phyloP scores from a whole-genome alignment of 306 rosid genomes.

The Quillaja saponaria region DNA sequence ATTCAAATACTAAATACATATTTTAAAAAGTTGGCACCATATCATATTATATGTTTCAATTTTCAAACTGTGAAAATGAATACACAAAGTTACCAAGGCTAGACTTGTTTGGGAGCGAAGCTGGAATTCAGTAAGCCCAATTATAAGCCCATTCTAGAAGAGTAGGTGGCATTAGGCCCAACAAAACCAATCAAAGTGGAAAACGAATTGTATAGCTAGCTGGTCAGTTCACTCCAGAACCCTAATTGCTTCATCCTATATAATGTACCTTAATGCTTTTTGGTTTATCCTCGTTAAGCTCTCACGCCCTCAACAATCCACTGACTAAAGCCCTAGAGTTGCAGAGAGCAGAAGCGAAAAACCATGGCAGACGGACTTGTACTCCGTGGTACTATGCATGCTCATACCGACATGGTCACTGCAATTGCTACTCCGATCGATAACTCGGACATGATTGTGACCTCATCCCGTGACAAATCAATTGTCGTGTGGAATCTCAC shows the following conservation, averaged over 20 bases:
- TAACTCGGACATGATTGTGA: slow-evolving; percentile 83
- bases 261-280: neutral
- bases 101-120: too few relatives aligned
- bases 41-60: too few relatives aligned
- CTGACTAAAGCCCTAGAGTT: slow-evolving; percentile 33
- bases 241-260: slow-evolving; percentile 25
- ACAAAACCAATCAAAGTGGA: too few relatives aligned
- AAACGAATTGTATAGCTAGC: too few relatives aligned
- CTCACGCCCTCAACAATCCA: neutral
- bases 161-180: too few relatives aligned
- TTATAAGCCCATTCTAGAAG: too few relatives aligned
- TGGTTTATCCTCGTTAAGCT: too few relatives aligned
- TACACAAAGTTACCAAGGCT: too few relatives aligned
- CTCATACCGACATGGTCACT: slow-evolving; percentile 90
- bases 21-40: too few relatives aligned
- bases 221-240: slow-evolving; percentile 9
- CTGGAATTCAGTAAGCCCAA: too few relatives aligned
- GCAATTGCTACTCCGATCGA: slow-evolving; percentile 96
- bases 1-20: too few relatives aligned
- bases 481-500: slow-evolving; percentile 86
- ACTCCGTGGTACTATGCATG: slow-evolving; percentile 86
- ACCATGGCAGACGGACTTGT: slow-evolving; percentile 61
- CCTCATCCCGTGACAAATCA: slow-evolving; percentile 90
- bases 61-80: too few relatives aligned
- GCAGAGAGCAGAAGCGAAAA: neutral